Evolutionary conservation across 495 filamentous ascomycete species (phyloP).

Genomic region (Xanthoparmelia taractica): DNA sequence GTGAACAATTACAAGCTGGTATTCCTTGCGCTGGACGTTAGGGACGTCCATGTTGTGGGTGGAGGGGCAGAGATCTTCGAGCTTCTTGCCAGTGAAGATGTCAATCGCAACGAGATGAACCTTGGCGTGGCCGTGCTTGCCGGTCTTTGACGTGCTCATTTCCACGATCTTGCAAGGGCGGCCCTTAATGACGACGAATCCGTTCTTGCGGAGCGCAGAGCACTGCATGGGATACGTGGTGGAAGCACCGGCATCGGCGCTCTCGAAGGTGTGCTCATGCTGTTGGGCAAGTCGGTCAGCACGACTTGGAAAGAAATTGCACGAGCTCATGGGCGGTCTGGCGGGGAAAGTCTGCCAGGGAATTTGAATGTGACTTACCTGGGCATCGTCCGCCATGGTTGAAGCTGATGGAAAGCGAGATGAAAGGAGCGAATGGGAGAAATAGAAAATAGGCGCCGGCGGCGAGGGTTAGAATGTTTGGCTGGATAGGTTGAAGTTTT

Average conservation of each 20-base stretch:
- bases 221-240: conserved; percentile 96
- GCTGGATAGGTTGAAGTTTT: conserved; percentile 4
- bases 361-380: conserved; percentile 32
- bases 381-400: conserved; percentile 46
- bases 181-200: conserved; percentile 92
- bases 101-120: conserved; percentile 95
- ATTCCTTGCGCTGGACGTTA: conserved; percentile 80
- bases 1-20: conserved; percentile 70
- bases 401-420: conserved; percentile 29
- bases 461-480: neutral
- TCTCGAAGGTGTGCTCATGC: conserved; percentile 89
- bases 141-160: conserved; percentile 99
- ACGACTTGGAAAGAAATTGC: conserved; percentile 21
- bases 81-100: conserved; percentile 99
- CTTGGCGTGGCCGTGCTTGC: conserved; percentile 99
- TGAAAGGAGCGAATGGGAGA: conserved; percentile 15
- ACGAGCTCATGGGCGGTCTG: conserved; percentile 20
- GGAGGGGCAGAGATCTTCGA: conserved; percentile 97
- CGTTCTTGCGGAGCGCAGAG: conserved; percentile 98
- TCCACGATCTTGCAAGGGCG: conserved; percentile 99
- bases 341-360: conserved; percentile 30
- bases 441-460: conserved; percentile 6
- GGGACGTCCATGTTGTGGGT: conserved; percentile 99
- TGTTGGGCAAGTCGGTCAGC: conserved; percentile 32
- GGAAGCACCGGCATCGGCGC: conserved; percentile 89